phyloP scores from a whole-genome alignment of 2,329 filamentous ascomycete species.

The Cyanodermella asteris region DNA sequence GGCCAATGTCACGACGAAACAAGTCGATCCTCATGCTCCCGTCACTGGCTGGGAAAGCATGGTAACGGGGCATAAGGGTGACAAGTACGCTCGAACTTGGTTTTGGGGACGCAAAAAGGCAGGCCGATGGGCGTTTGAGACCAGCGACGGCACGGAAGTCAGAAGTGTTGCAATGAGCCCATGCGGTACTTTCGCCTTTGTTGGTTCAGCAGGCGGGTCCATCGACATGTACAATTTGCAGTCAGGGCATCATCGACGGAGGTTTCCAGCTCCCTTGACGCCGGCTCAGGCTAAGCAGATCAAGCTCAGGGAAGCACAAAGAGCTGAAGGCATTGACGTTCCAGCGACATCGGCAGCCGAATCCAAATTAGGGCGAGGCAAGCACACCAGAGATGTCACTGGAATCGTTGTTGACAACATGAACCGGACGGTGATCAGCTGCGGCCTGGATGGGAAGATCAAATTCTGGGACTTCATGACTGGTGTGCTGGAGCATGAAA shows the following conservation, averaged over 20 bases:
- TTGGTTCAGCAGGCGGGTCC: constrained; percentile 63
- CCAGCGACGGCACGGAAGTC: constrained; percentile 62
- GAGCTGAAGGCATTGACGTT: constrained; percentile 5
- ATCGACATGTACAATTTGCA: constrained; percentile 96
- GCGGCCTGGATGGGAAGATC: constrained; percentile 60
- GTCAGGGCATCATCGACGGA: constrained; percentile 69
- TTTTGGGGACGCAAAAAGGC: constrained; percentile 92
- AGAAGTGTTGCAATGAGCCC: constrained; percentile 67
- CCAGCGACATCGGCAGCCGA: constrained; percentile 7
- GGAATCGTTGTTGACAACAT: constrained; percentile 76
- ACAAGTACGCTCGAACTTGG: constrained; percentile 78
- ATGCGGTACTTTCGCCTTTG: constrained; percentile 80
- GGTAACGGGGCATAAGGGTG: constrained; percentile 73
- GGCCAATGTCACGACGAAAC: constrained; percentile 51
- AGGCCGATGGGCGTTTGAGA: constrained; percentile 80
- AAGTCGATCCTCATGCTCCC: constrained; percentile 41
- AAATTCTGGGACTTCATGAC: constrained; percentile 87
- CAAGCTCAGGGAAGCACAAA: constrained; percentile 31
- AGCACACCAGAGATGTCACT: constrained; percentile 63
- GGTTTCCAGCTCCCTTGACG: constrained; percentile 62
- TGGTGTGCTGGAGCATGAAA: constrained; percentile 54
- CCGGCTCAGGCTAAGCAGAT: constrained; percentile 58
- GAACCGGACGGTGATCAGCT: constrained; percentile 69
- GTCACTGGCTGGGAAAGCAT: constrained; percentile 94
- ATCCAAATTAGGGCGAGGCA: constrained; percentile 34